Evolutionary conservation across 495 filamentous ascomycete genomes (phyloP).

Genomic region (Xeromyces bisporus): DNA sequence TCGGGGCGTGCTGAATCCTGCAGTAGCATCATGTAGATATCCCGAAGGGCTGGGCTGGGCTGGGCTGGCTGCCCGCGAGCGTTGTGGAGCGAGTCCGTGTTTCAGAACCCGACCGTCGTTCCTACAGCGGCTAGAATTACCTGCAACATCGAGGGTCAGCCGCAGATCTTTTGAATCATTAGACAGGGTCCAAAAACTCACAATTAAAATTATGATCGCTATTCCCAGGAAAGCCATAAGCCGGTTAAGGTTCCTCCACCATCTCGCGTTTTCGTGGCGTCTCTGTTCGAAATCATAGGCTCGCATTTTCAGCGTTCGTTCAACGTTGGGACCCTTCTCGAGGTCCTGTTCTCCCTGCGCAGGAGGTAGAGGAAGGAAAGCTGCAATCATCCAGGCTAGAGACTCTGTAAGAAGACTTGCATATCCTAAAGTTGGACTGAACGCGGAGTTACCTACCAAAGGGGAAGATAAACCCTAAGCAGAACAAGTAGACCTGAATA

Average conservation of each 20-base stretch:
- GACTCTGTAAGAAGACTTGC: not conserved
- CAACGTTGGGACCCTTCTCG: slow-evolving; percentile 18
- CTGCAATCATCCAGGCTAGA: slow-evolving; percentile 69
- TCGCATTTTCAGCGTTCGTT: slow-evolving; percentile 28
- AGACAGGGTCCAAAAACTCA: slow-evolving; percentile 23
- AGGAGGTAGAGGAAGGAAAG: slow-evolving; percentile 63
- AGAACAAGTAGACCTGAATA: slow-evolving; percentile 74
- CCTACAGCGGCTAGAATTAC: slow-evolving; percentile 44
- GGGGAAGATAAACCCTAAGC: slow-evolving; percentile 73
- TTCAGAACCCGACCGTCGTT: slow-evolving; percentile 26
- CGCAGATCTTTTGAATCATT: not conserved
- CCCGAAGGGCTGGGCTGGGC: no score
- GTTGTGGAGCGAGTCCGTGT: not conserved
- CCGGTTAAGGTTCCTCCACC: slow-evolving; percentile 88
- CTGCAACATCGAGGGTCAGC: slow-evolving; percentile 16
- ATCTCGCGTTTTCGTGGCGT: slow-evolving; percentile 63
- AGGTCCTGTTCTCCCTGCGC: slow-evolving; percentile 25
- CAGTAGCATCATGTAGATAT: no score
- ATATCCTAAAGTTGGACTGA: no score
- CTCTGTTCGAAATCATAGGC: slow-evolving; percentile 36
- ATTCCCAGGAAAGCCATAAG: slow-evolving; percentile 69
- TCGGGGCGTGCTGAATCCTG: not conserved
- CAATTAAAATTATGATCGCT: slow-evolving; percentile 56
- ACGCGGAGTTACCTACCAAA: slow-evolving; percentile 38
- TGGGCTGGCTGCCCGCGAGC: no score